Evolutionary conservation across 495 filamentous ascomycete genomes (phyloP), one percentile per base, ranked within the genome.

Genomic region (Penicillium waksmanii): DNA sequence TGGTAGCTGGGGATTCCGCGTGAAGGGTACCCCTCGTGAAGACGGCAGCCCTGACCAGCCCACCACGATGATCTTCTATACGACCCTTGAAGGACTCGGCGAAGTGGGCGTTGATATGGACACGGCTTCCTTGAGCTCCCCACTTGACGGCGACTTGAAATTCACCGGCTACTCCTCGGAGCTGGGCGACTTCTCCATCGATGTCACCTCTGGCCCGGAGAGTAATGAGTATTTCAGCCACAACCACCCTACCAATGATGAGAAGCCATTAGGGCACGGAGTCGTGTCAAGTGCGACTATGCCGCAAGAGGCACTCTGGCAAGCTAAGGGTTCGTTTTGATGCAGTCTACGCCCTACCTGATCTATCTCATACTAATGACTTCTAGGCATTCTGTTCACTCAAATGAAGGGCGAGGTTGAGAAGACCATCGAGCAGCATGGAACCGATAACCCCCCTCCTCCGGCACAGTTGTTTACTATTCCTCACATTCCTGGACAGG

Each of bases 1-100:
- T 63, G 95, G 93, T 13, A 93, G 84, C 72, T 98, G 95, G 95
- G 96, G 88, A 25, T 90, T 89, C 51, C 79, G 95, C 47, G 85
- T 98, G 61, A 93, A 90, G 74, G 95, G 96, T 15, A 84, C 80
- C 34, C 90, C 92, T 48, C 84, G 88, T 36, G 85, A 88, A 25
- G 89, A 89, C 72, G 83, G 85, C 19, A 73, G 79, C 19, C 66
- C 77, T 5, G 79, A 87, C 56, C 81, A 92, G 58, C 88, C 90
- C 69, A 92, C 86, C 0, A 86, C 91, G 0, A 76, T 97, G 5
- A 75, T 96, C 10, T 93, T 95, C 67, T 95, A 94, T 62, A 82
- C 89, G 40, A 83, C 84, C 0, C 80, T 95, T 60, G 93, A 98
- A 65, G 94, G 92, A 3, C 67, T 89, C 4, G 90, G 89, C 5